Evolutionary conservation across 306 rosid species (phyloP).

Genomic region (Senna siamea): DNA sequence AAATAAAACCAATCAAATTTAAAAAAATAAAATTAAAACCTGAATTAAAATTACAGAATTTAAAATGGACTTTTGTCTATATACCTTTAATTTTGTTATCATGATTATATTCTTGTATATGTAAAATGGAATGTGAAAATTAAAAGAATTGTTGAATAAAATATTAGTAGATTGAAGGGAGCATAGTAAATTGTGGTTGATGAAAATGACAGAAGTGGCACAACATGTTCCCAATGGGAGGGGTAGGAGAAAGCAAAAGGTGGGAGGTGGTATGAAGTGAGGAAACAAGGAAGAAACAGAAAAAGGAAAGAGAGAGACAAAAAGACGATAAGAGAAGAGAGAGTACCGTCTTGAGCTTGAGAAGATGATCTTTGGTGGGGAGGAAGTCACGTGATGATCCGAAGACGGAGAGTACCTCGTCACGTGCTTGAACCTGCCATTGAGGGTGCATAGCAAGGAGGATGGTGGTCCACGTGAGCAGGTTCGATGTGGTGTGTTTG

Average conservation of each 20-base stretch:
- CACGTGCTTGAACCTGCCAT: constrained; percentile 97
- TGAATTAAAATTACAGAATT: too few species aligned
- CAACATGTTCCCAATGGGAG: constrained; percentile 41
- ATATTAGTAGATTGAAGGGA: too few species aligned
- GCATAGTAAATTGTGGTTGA: too few species aligned
- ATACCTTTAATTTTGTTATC: too few species aligned
- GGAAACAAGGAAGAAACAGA: not conserved
- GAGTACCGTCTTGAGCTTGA: constrained; percentile 85
- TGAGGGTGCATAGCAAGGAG: constrained; percentile 96
- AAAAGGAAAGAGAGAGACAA: constrained; percentile 41
- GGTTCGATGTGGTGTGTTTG: constrained; percentile 94
- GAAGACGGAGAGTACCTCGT: constrained; percentile 74
- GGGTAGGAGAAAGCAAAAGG: constrained; percentile 48
- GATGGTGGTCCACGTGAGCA: constrained; percentile 98
- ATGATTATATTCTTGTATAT: too few species aligned
- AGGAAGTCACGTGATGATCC: constrained; percentile 85
- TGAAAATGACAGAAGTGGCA: constrained; percentile 28
- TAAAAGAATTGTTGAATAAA: too few species aligned
- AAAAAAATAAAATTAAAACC: too few species aligned
- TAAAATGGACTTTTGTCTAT: too few species aligned
- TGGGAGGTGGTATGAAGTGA: constrained; percentile 17
- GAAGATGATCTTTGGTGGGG: constrained; percentile 76
- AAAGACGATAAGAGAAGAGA: constrained; percentile 27
- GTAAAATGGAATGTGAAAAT: too few species aligned
- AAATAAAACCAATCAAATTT: too few species aligned